Percentiles rank a stretch among this genome's conserved stretches.
These are phyloP conservation scores for Zostera marina DNA, from an alignment of 116 monocot genomes.

Conservation along the genomic window DNA sequence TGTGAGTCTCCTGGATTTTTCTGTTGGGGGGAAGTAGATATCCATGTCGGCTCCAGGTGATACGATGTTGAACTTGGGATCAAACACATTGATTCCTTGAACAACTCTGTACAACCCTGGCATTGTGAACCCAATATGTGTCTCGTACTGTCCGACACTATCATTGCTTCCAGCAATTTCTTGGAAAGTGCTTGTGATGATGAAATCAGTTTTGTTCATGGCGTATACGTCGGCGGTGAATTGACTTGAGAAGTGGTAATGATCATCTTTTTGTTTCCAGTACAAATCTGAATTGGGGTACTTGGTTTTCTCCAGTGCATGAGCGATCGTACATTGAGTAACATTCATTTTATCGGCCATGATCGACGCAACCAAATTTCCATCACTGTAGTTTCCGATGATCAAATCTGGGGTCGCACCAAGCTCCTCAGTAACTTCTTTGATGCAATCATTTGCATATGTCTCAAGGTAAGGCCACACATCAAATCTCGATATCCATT, in stretches of 20 bases:
- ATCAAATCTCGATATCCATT: too few species aligned
- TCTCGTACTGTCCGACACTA: slow-evolving; percentile 12
- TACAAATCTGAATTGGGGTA: slow-evolving; percentile 4
- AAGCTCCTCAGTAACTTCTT: too few species aligned
- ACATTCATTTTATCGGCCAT: slow-evolving; percentile 32
- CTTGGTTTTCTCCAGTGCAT: slow-evolving; percentile 11
- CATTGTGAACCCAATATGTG: slow-evolving; percentile 16
- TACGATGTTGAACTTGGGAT: slow-evolving; percentile 8
- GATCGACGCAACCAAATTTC: slow-evolving; percentile 35
- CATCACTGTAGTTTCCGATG: too few species aligned
- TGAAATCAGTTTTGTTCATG: slow-evolving; percentile 29
- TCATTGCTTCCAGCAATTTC: slow-evolving; percentile 38
- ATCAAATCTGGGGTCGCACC: too few species aligned
- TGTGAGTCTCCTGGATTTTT: slow-evolving; percentile 30
- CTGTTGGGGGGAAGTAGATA: too few species aligned
- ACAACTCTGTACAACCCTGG: too few species aligned
- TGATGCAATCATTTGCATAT: too few species aligned
- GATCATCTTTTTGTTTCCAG: slow-evolving; percentile 1
- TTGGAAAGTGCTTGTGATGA: slow-evolving; percentile 35
- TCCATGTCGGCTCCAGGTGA: too few species aligned
- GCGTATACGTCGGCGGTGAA: slow-evolving; percentile 17
- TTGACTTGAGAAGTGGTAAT: slow-evolving; percentile 8
- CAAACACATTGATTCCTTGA: slow-evolving; percentile 27
- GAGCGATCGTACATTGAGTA: slow-evolving; percentile 3
- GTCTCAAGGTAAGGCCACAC: too few species aligned